Conservation (phyloP, 768 basidiomycete genomes). For the Epithele typhae region DNA sequence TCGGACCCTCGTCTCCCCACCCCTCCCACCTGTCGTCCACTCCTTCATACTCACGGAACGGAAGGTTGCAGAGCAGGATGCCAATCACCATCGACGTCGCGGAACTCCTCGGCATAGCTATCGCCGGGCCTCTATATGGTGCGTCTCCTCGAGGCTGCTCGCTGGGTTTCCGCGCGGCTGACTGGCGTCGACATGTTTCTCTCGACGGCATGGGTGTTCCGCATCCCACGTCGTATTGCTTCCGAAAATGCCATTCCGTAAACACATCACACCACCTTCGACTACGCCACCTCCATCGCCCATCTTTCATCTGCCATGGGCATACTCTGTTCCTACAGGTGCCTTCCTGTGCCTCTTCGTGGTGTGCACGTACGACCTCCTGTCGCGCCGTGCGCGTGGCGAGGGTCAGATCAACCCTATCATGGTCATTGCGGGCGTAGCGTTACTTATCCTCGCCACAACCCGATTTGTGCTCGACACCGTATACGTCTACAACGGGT, state of each 20-base stretch:
- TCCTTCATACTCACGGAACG: too few species aligned
- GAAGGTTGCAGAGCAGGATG: too few species aligned
- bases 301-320: not conserved
- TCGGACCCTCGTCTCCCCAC: too few species aligned
- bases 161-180: not conserved
- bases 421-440: not conserved
- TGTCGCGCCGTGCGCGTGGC: not conserved
- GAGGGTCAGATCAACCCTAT: not conserved
- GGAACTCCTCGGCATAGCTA: not conserved
- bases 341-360: not conserved
- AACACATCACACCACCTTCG: too few species aligned
- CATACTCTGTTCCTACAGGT: too few species aligned
- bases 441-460: not conserved
- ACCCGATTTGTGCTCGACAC: not conserved
- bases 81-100: too few species aligned
- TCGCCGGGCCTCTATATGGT: not conserved
- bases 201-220: too few species aligned
- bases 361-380: not conserved
- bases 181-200: too few species aligned
- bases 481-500: not conserved
- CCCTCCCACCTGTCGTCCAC: too few species aligned
- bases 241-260: too few species aligned
- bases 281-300: too few species aligned
- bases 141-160: not conserved
- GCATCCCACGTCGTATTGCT: too few species aligned